Evolutionary conservation across 2,329 filamentous ascomycete genomes (phyloP), one percentile per base, ranked within the genome.

Genomic region (Botrytis deweyae): DNA sequence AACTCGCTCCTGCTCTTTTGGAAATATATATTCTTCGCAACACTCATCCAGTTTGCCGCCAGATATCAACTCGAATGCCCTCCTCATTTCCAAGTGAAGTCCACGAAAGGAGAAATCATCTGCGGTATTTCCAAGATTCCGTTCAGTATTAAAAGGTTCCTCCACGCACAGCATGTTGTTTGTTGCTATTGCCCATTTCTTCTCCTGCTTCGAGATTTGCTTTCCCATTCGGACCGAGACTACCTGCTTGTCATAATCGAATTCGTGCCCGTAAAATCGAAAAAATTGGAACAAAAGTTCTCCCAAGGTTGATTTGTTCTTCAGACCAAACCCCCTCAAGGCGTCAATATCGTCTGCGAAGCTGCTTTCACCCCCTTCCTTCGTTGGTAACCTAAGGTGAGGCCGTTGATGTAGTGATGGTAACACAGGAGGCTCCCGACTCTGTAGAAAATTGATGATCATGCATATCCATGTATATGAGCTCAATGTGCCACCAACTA

Each of bases 401-500:
- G 89, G 86, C 36, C 89, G 87, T 80, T 94, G 91, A 81, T 98
- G 96, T 49, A 99, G 86, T 25, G 93, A 90, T 6, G 96, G 96
- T 36, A 99, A 84, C 72, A 99, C 89, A 0, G 95, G 93, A 25
- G 94, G 93, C 74, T 92, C 88, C 79, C 94, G 90, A 70, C 94
- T 92, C 83, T 99, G 96, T 40, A 99, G 87, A 80, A 98, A 99
- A 78, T 94, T 97, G 81, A 99, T 92, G 78, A 98, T 97, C 87
- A 99, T 90, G 83, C 96, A 99, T 81, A 98, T 98, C 96, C 96
- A 99, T 36, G 96, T 98, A 81, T 99, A 99, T 29, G 96, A 99
- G 83, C 95, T 98, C 75, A 99, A 87, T 10, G 96, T 99, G 73
- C 94, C 95, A 76, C 96, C 95, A 81, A 94, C 96, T 97, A 81